Percentiles rank a stretch among this genome's conserved stretches.
phyloP scores from a whole-genome alignment of 257 asterid species.

The Penstemon davidsonii region DNA sequence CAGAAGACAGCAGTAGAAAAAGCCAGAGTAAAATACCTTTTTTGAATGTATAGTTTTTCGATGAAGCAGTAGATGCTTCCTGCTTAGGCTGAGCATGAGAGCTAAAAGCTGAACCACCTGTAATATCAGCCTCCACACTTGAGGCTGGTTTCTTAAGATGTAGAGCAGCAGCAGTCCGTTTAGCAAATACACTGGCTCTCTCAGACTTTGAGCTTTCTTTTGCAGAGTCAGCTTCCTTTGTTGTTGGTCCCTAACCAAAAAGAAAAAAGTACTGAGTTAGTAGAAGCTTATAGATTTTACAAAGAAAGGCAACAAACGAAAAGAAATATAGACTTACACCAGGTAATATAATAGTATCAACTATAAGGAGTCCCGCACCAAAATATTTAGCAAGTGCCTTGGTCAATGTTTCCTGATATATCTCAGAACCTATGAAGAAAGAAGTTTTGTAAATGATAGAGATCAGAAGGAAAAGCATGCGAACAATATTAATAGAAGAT shows the following conservation, averaged over 20 bases:
- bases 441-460: constrained; percentile 7
- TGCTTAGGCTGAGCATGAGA: constrained; percentile 72
- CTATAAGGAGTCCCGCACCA: constrained; percentile 63
- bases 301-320: constrained; percentile 4
- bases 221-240: constrained; percentile 59
- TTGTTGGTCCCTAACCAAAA: constrained; percentile 53
- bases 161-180: constrained; percentile 55
- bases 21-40: constrained; percentile 46
- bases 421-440: constrained; percentile 72
- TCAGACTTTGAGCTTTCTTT: constrained; percentile 72
- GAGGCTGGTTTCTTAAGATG: constrained; percentile 73
- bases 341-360: constrained; percentile 65
- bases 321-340: constrained; percentile 52
- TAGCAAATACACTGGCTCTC: constrained; percentile 59
- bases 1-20: neutral
- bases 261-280: constrained; percentile 9
- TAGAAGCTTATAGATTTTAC: neutral
- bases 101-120: constrained; percentile 56
- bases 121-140: constrained; percentile 70
- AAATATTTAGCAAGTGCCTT: constrained; percentile 78
- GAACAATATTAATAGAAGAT: neutral
- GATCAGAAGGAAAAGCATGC: constrained; percentile 22
- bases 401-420: constrained; percentile 74
- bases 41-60: constrained; percentile 62
- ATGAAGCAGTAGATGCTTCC: constrained; percentile 80